Evolutionary conservation across 2,329 filamentous ascomycete genomes (phyloP).

Genomic region (Alternaria sp.): DNA sequence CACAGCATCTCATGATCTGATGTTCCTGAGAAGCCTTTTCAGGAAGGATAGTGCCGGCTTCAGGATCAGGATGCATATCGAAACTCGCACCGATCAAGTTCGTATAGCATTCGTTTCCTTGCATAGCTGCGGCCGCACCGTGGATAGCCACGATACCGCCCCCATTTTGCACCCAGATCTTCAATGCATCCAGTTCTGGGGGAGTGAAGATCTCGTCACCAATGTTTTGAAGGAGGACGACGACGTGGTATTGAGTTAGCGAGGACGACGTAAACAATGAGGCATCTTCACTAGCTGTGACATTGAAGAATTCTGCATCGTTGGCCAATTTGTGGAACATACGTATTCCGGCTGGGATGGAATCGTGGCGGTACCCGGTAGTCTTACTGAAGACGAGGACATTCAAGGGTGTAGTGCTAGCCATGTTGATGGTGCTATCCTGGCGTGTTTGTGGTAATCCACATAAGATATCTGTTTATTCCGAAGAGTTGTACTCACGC

Average conservation of each 20-base stretch:
- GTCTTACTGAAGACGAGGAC: slow-evolving; percentile 41
- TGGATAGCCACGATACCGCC: slow-evolving; percentile 40
- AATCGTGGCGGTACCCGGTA: slow-evolving; percentile 37
- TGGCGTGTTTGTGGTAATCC: background rate
- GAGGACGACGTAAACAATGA: slow-evolving; percentile 13
- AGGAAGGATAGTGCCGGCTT: slow-evolving; percentile 26
- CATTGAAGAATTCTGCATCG: slow-evolving; percentile 13
- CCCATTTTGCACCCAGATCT: slow-evolving; percentile 24
- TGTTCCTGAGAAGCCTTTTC: slow-evolving; percentile 13
- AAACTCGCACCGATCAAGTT: slow-evolving; percentile 37
- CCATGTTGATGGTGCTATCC: background rate
- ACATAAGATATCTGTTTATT: background rate
- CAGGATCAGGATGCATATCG: slow-evolving; percentile 35
- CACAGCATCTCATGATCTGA: slow-evolving; percentile 13
- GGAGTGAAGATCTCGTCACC: slow-evolving; percentile 22
- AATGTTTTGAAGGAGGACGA: slow-evolving; percentile 30
- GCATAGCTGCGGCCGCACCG: slow-evolving; percentile 38
- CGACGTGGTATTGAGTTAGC: slow-evolving; percentile 17
- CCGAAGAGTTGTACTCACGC: background rate
- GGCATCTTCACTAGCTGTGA: slow-evolving; percentile 32
- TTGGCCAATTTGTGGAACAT: slow-evolving; percentile 20
- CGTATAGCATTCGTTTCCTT: slow-evolving; percentile 29
- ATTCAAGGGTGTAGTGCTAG: slow-evolving; percentile 6
- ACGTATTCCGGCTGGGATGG: slow-evolving; percentile 30
- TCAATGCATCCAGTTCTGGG: slow-evolving; percentile 24